phyloP scores from a whole-genome alignment of 129 eudicot genomes.

The Glebionis coronaria region DNA sequence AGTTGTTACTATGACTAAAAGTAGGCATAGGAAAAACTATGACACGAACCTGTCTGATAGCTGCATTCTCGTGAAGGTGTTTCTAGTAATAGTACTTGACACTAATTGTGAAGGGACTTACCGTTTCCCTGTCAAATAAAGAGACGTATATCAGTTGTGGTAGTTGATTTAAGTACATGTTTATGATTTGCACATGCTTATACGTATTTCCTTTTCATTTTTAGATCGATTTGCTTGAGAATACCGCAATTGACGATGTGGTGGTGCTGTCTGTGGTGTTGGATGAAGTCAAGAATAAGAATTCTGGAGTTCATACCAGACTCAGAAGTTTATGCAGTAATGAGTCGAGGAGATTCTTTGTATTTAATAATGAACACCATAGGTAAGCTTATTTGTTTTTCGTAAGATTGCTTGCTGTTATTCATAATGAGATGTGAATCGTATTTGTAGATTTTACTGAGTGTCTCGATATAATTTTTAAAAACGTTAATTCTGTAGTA shows the following conservation, averaged over 20 bases:
- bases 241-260: slow-evolving; percentile 78
- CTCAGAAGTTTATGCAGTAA: slow-evolving; percentile 85
- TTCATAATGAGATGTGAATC: neutral
- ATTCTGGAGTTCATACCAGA: slow-evolving; percentile 70
- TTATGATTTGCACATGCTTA: slow-evolving; percentile 7
- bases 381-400: slow-evolving; percentile 54
- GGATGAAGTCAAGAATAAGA: slow-evolving; percentile 92
- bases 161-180: neutral
- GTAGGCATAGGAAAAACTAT: too few relatives aligned
- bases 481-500: too few relatives aligned
- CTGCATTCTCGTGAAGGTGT: slow-evolving; percentile 6
- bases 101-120: too few relatives aligned
- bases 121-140: too few relatives aligned
- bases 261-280: slow-evolving; percentile 90
- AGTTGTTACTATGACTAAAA: too few relatives aligned
- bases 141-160: too few relatives aligned
- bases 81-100: neutral
- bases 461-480: neutral
- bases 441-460: neutral
- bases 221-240: slow-evolving; percentile 93
- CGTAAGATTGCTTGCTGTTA: neutral
- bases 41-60: too few relatives aligned
- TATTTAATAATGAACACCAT: slow-evolving; percentile 85
- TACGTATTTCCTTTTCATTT: neutral
- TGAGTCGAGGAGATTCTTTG: slow-evolving; percentile 64